Evolutionary conservation across 371 early-diverging fungal species (phyloP), one percentile per base, ranked within the genome.

Genomic region (Apophysomyces sp.): DNA sequence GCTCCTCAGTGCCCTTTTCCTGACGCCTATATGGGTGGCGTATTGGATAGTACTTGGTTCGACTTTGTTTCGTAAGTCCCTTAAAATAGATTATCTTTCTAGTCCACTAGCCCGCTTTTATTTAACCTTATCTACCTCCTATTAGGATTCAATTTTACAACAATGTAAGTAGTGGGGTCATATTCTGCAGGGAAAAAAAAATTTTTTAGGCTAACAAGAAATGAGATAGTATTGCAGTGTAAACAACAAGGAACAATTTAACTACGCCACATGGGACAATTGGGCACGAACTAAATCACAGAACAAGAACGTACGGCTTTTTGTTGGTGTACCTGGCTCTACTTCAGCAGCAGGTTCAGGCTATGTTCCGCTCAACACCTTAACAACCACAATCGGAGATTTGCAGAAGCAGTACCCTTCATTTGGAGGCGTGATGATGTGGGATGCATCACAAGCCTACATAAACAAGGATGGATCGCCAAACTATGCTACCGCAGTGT

Each of bases 281-380:
- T 88, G 88, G 86, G 86, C 88, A 27, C 78, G 75, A 40, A 77
- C 75, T 1, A 66, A 63, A 21, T 69, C 87, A 0, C 41, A 73
- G 53, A 87, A 87, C 67, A 84, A 78, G 61, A 57, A 84, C 49
- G 85, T 84, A 31, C 75, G 80, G 53, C 54, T 88, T 7, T 85
- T 65, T 52, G 78, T 88, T 15, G 88, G 88, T 18, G 74, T 82
- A 7, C 85, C 88, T 6, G 86, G 83, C 11, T 80, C 84, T 21
- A 68, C 75, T 0, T 73, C 75, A 1, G 82, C 73, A 27, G 73
- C 73, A 8, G 52, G 41, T 24, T 51, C 69, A 31, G 73, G 73
- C 1, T 73, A 73, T 64, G 67, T 67, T 16, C 67, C 73, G 13
- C 63, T 36, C 36, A 55, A 3, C 52, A 67, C 26, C 57, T 67